Conservation (phyloP, 768 basidiomycete genomes). For the Boletus pseudopeckii region DNA sequence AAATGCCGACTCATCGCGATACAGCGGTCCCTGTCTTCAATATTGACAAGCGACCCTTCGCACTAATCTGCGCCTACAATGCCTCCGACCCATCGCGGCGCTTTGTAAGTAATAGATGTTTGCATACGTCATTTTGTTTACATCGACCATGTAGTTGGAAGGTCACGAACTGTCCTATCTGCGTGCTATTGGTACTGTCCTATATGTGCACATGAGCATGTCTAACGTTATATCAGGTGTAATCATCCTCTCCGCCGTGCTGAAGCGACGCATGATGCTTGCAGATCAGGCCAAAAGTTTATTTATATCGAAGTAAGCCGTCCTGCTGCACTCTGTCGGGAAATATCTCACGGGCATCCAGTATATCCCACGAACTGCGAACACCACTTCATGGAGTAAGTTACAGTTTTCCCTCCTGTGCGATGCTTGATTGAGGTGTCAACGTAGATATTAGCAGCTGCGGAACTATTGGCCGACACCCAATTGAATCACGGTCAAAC, state of each 20-base stretch:
- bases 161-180: conserved; percentile 89
- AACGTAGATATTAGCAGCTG: conserved; percentile 78
- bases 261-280: conserved; percentile 88
- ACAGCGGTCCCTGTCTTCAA: conserved; percentile 90
- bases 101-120: conserved; percentile 51
- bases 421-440: neutral
- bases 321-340: neutral
- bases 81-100: conserved; percentile 75
- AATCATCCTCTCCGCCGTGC: conserved; percentile 88
- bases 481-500: conserved; percentile 74
- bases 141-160: conserved; percentile 56
- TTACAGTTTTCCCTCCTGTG: conserved; percentile 3
- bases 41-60: conserved; percentile 89
- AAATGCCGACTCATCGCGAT: conserved; percentile 2
- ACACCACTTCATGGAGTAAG: conserved; percentile 88
- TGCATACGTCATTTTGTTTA: conserved; percentile 5
- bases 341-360: conserved; percentile 29
- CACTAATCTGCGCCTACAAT: conserved; percentile 88
- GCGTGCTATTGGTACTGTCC: conserved; percentile 70
- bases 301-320: conserved; percentile 82
- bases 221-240: conserved; percentile 49
- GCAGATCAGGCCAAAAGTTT: conserved; percentile 93
- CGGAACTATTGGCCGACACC: conserved; percentile 86
- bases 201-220: neutral
- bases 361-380: conserved; percentile 87